Conservation (phyloP, 2,329 filamentous ascomycete genomes). For the Colletotrichum tamarilloi region DNA sequence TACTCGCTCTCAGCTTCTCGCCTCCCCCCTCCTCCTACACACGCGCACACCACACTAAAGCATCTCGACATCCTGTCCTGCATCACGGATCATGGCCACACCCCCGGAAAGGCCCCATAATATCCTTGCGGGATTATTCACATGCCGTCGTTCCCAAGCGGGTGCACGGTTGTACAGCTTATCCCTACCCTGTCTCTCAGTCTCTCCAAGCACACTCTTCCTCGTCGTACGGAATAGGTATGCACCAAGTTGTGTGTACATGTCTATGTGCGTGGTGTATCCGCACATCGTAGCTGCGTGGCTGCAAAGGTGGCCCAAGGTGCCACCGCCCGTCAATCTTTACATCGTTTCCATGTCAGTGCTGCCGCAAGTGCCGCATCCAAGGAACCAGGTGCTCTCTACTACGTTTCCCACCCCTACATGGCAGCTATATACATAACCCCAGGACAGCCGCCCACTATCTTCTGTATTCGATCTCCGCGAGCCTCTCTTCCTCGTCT, state of each 20-base stretch:
- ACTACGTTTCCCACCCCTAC: conserved; percentile 5
- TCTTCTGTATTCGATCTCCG: neutral
- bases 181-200: conserved; percentile 20
- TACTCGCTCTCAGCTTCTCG: conserved; percentile 7
- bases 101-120: conserved; percentile 7
- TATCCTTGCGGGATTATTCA: conserved; percentile 35
- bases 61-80: conserved; percentile 3
- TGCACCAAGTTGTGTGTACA: conserved; percentile 5
- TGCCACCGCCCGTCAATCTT: conserved; percentile 26
- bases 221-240: conserved; percentile 10
- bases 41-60: neutral
- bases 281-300: conserved; percentile 9
- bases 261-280: neutral
- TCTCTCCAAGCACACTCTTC: conserved; percentile 2
- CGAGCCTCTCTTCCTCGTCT: conserved; percentile 24
- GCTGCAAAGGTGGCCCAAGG: conserved; percentile 24
- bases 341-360: conserved; percentile 31
- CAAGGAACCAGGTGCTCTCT: conserved; percentile 8
- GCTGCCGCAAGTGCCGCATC: conserved; percentile 33
- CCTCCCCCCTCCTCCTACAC: neutral
- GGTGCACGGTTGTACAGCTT: conserved; percentile 36
- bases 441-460: neutral
- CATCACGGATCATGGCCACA: conserved; percentile 14
- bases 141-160: conserved; percentile 26
- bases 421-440: conserved; percentile 28